These are phyloP conservation scores for Prillingera fragicola DNA, from an alignment of 1,284 basidiomycete genomes.

Conservation along the genomic window DNA sequence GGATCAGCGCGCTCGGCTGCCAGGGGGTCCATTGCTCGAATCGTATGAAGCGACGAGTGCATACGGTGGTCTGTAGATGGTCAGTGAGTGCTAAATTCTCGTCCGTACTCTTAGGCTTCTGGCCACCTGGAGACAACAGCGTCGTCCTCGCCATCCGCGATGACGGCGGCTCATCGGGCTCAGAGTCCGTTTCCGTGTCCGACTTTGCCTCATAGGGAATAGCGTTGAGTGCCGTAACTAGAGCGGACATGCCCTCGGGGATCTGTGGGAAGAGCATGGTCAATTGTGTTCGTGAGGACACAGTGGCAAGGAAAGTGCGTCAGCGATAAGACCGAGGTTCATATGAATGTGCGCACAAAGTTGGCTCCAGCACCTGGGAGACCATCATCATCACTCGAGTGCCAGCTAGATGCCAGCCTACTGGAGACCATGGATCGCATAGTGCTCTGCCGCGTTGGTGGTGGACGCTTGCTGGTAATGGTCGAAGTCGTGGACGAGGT, in stretches of 20 bases:
- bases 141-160: constrained; percentile 16
- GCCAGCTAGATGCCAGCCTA: no score
- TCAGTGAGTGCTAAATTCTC: background rate
- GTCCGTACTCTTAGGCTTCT: constrained; percentile 1
- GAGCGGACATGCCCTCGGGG: constrained; percentile 43
- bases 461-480: no score
- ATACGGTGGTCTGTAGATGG: constrained; percentile 25
- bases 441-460: no score
- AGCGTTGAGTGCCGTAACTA: constrained; percentile 42
- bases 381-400: no score
- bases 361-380: no score
- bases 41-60: constrained; percentile 41
- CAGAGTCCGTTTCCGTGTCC: constrained; percentile 1
- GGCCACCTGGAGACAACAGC: constrained; percentile 9
- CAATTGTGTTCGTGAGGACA: no score
- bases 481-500: no score
- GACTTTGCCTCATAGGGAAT: constrained; percentile 39
- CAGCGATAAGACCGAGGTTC: no score
- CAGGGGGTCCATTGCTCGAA: constrained; percentile 27
- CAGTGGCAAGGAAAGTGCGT: no score
- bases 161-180: constrained; percentile 5
- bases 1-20: background rate
- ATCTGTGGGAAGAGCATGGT: constrained; percentile 34
- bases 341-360: no score
- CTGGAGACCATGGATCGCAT: no score